Evolutionary conservation across 371 early-diverging fungal species (phyloP), one percentile per base, ranked within the genome.

Genomic region (Circinella minor): DNA sequence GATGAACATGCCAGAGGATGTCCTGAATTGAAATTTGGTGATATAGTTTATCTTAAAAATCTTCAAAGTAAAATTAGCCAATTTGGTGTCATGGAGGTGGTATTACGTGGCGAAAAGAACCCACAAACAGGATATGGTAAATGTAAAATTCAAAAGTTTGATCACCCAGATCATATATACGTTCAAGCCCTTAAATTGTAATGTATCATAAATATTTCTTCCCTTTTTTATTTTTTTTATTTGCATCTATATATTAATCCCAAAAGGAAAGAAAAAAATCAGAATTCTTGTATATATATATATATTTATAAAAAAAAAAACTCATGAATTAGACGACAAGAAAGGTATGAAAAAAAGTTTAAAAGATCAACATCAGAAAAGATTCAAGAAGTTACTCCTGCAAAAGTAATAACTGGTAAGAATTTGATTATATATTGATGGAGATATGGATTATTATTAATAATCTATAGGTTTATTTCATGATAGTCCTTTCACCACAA

Each of bases 1-100:
- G 77, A 80, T 36, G 63, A 74, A 46, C 61, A 75, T 38, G 65
- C 68, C 5, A 36, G 46, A 1, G 43, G 63, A 6, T 69, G 70
- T 17, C 67, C 70, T 14, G 51, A 69, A 5, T 15, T 74, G 14
- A 49, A 69, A 36, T n/a, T 17, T 14, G 66, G 68, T 4, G 74
- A 74, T 63, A 66, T 55, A 61, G 60, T 74, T 15, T 34, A 34
- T 27, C 34, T 74, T 2, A 54, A 55, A 1, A 74, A 74, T 48
- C 57, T 59, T 15, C 9, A 37, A 38, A 11, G 27, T 18, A 70
- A 66, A 27, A 63, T 36, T 7, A 67, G 66, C 63, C 57, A 47
- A 6, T n/a, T n/a, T 7, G 65, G 55, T 18, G 9, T 8, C 14
- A 38, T 65, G 13, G 73, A 73, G 13, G 46, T 73, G 5, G 38